Base-by-base conservation (phyloP, 2,329 filamentous ascomycete genomes). In the Botrytis aclada region DNA sequence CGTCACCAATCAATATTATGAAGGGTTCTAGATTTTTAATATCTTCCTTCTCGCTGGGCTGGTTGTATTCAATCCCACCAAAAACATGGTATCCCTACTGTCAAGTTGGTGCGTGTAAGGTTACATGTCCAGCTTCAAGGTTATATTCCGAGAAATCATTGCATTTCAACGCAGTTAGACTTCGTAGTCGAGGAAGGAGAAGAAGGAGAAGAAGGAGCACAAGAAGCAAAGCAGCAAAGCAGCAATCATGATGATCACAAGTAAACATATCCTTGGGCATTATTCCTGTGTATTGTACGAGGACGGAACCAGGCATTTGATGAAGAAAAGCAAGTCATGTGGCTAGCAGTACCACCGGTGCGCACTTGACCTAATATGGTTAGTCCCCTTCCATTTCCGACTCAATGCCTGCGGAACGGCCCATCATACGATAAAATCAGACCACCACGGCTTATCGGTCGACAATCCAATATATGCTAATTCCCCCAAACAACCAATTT, bases 341-440 rank as follows among this genome's bases (percentile, higher is more conserved):
- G n/a, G n/a, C n/a, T n/a, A n/a, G n/a, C n/a, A n/a, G n/a, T n/a
- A n/a, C n/a, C n/a, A n/a, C n/a, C n/a, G n/a, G n/a, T n/a, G n/a
- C n/a, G n/a, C 16, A 20, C 32, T 66, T 37, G 25, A 6, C 1
- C 32, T 4, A 20, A 47, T 51, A 18, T 16, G 20, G 63, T 20
- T 66, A 66, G 63, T 20, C 8, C 10, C 16, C 12, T 20, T 29
- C 29, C 25, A 9, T 41, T 20, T 20, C 7, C 18, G 12, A 43
- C n/a, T 45, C 43, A 64, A 43, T 64, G 20, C n/a, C 39, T 32
- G 61, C 39, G 39, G 39, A 43, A 45, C n/a, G 61, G 41, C 61
- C 34, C 25, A 66, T 66, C 64, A 54, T 67, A 67, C 45, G 64
- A 67, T 67, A 67, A 67, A 39, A 67, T 67, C 64, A 67, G 64